Conservation (phyloP, 169 alveolate species). For the Cryptosporidium bovis region DNA sequence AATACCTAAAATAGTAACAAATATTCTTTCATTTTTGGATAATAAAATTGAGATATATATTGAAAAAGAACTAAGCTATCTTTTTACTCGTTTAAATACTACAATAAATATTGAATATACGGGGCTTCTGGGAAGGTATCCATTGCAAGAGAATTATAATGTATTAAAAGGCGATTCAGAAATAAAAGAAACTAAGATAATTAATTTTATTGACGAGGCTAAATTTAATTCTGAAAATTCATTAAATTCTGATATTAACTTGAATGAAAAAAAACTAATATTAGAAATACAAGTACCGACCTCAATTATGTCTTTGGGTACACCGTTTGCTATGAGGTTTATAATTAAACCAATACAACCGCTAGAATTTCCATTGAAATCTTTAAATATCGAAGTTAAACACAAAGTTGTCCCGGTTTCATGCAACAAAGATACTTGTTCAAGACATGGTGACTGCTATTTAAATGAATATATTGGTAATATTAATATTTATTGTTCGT, state of each 20-base stretch:
- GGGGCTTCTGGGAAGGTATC: constrained; percentile 58
- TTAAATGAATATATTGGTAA: constrained; percentile 14
- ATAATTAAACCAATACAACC: constrained; percentile 9
- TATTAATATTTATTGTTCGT: constrained; percentile 60
- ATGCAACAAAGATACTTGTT: constrained; percentile 42
- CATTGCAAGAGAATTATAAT: constrained; percentile 17
- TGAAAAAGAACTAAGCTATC: constrained; percentile 4
- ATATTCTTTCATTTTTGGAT: constrained; percentile 27
- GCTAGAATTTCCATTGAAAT: constrained; percentile 27
- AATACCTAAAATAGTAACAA: constrained; percentile 42
- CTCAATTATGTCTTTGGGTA: constrained; percentile 1
- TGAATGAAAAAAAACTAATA: neutral
- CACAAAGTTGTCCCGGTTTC: constrained; percentile 14
- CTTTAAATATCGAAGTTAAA: constrained; percentile 16
- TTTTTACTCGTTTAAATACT: constrained; percentile 6
- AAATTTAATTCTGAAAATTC: neutral
- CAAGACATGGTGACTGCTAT: constrained; percentile 68
- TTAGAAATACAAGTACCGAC: constrained; percentile 22
- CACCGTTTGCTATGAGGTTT: constrained; percentile 34
- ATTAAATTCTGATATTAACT: neutral
- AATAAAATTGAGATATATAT: constrained; percentile 11
- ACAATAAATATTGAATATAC: constrained; percentile 23
- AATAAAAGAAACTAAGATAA: constrained; percentile 17
- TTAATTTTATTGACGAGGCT: constrained; percentile 12
- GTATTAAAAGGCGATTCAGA: constrained; percentile 26